These are phyloP conservation scores for Oidiodendron maius DNA, from an alignment of 495 filamentous ascomycete species.

Conservation along the genomic window DNA sequence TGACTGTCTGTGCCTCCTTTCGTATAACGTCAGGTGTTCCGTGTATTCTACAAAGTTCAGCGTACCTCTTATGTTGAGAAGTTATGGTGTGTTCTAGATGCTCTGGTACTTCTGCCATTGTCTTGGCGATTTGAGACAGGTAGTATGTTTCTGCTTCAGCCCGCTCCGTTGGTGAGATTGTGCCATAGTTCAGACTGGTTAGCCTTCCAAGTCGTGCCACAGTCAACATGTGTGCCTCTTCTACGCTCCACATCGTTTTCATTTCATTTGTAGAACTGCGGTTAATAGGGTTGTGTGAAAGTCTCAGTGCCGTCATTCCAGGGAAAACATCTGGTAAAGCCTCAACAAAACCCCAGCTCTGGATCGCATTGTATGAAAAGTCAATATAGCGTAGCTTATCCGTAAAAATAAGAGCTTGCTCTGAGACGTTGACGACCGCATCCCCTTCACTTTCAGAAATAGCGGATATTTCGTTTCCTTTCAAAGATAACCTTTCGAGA, in stretches of 20 bases:
- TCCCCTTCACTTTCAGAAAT: conserved; percentile 30
- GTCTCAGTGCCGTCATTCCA: conserved; percentile 61
- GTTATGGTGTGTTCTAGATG: conserved; percentile 47
- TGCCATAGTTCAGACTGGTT: conserved; percentile 70
- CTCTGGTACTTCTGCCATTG: conserved; percentile 56
- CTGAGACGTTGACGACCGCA: conserved; percentile 27
- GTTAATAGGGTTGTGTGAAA: conserved; percentile 81
- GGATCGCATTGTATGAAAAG: conserved; percentile 70
- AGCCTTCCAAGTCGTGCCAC: conserved; percentile 67
- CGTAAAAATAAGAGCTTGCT: conserved; percentile 6
- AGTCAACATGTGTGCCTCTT: conserved; percentile 83
- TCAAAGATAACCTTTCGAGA: conserved; percentile 57
- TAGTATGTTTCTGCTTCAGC: conserved; percentile 90
- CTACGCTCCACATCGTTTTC: conserved; percentile 34
- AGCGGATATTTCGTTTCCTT: conserved; percentile 44
- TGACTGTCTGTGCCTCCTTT: conserved; percentile 34
- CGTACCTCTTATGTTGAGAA: conserved; percentile 60
- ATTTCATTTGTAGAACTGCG: conserved; percentile 42
- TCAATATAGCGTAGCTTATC: conserved; percentile 57
- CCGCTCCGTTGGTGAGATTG: conserved; percentile 65
- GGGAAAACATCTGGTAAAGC: conserved; percentile 59
- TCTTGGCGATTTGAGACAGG: conserved; percentile 69
- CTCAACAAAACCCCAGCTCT: conserved; percentile 68
- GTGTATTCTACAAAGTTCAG: conserved; percentile 65
- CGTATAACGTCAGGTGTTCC: conserved; percentile 56